phyloP scores from a whole-genome alignment of 2,329 filamentous ascomycete genomes.

The Phaeosphaeriaceae sp. region DNA sequence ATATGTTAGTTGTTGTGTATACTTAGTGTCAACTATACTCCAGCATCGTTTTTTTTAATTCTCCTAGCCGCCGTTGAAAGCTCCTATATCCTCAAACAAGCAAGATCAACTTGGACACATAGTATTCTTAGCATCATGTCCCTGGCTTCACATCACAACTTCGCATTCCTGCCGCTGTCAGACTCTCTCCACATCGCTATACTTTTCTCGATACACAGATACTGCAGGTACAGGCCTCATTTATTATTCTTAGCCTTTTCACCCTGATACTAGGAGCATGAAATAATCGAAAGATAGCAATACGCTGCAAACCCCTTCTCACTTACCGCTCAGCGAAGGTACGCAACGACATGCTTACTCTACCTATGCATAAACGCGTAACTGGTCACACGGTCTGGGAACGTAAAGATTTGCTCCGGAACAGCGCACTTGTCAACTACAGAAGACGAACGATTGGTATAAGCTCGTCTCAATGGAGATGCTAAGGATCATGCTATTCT shows the following conservation, averaged over 20 bases:
- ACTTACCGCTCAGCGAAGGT: conserved; percentile 9
- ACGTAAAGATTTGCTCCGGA: no score
- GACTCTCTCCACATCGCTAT: not conserved
- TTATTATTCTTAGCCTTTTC: conserved; percentile 21
- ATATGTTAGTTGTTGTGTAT: not conserved
- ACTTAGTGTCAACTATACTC: not conserved
- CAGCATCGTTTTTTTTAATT: not conserved
- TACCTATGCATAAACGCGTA: no score
- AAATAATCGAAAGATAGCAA: not conserved
- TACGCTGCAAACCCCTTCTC: not conserved
- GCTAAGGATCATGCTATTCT: not conserved
- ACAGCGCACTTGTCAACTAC: no score
- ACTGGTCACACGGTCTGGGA: no score
- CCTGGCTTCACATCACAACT: not conserved
- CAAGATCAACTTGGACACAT: not conserved
- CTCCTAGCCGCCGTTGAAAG: not conserved
- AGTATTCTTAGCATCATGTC: conserved; percentile 3
- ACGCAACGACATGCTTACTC: not conserved
- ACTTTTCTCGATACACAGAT: not conserved
- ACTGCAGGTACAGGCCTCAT: conserved; percentile 17
- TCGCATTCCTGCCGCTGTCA: not conserved
- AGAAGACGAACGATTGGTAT: no score
- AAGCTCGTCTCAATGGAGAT: not conserved
- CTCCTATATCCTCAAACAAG: not conserved
- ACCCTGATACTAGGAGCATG: not conserved